Conservation (phyloP, 2,329 filamentous ascomycete species). For the Niveomyces coronatus region DNA sequence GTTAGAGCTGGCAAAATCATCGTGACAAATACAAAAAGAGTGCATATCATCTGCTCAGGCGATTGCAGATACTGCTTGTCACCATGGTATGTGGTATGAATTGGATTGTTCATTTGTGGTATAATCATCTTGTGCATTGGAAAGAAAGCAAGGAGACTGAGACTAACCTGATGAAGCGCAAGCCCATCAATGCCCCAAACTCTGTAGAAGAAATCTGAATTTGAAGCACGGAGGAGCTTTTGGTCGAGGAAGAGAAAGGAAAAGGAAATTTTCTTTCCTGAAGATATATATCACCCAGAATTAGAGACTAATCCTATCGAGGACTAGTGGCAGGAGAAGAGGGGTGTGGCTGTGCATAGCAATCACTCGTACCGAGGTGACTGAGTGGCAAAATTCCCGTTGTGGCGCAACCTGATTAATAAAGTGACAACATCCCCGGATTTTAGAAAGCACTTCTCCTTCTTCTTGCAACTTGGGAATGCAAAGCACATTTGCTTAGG, state of each 20-base stretch:
- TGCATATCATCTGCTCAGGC: slow-evolving; percentile 36
- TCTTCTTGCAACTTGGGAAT: slow-evolving; percentile 14
- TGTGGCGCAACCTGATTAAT: slow-evolving; percentile 13
- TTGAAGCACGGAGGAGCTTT: slow-evolving; percentile 9
- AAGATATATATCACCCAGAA: slow-evolving; percentile 6
- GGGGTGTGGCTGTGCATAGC: slow-evolving; percentile 26
- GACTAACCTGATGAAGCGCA: slow-evolving; percentile 5
- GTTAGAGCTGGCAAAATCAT: slow-evolving; percentile 10
- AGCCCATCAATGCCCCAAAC: slow-evolving; percentile 2
- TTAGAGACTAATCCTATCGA: slow-evolving; percentile 17
- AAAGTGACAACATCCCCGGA: slow-evolving; percentile 12
- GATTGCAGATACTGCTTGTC: slow-evolving; percentile 39
- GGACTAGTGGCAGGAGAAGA: slow-evolving; percentile 15
- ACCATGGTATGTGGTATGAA: slow-evolving; percentile 49
- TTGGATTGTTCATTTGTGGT: slow-evolving; percentile 48
- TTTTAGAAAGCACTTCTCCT: slow-evolving; percentile 12
- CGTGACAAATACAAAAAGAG: slow-evolving; percentile 7
- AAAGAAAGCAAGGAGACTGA: not conserved
- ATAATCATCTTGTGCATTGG: slow-evolving; percentile 26
- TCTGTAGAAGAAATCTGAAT: too few species aligned
- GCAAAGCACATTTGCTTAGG: slow-evolving; percentile 13
- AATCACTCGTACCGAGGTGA: slow-evolving; percentile 16
- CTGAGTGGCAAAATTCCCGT: slow-evolving; percentile 17
- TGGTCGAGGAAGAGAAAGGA: slow-evolving; percentile 12
- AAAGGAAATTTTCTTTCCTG: slow-evolving; percentile 6